A percentile compares a stretch with the other conserved stretches of the same genome.
Conservation (phyloP, 164 flowering plant genomes). For the Umbellularia californica region DNA sequence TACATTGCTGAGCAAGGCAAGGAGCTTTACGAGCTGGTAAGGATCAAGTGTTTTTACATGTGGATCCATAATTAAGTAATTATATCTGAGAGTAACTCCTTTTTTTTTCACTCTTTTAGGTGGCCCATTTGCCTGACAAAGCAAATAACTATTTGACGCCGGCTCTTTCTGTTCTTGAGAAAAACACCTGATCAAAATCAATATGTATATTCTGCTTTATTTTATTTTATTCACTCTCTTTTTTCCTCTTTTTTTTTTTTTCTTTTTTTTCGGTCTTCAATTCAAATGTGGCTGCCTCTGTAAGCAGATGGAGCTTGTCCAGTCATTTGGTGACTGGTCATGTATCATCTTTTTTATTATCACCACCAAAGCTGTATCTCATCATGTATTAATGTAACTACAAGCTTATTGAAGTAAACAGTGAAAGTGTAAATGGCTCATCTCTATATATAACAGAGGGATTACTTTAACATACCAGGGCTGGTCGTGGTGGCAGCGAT, state of each 20-base stretch:
- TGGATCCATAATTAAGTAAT: background rate
- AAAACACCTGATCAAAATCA: conserved; percentile 55
- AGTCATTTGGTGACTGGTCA: background rate
- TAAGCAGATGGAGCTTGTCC: background rate
- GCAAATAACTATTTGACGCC: conserved; percentile 93
- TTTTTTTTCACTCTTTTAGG: conserved; percentile 34
- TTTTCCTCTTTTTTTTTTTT: no score
- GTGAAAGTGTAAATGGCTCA: background rate
- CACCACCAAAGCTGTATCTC: no score
- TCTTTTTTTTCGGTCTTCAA: no score
- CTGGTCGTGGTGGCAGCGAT: no score
- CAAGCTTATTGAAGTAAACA: background rate
- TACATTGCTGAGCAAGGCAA: conserved; percentile 87
- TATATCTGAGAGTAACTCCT: background rate
- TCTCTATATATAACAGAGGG: no score
- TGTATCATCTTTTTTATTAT: no score
- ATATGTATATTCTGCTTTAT: background rate
- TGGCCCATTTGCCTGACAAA: conserved; percentile 98
- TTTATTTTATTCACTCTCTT: no score
- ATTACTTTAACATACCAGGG: no score
- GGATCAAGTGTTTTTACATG: background rate
- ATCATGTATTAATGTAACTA: background rate
- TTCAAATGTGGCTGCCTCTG: background rate
- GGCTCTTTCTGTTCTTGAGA: conserved; percentile 81
- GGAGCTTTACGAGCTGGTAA: conserved; percentile 92